Evolutionary conservation across 257 asterid species (phyloP).

Genomic region (Fraxinus excelsior): DNA sequence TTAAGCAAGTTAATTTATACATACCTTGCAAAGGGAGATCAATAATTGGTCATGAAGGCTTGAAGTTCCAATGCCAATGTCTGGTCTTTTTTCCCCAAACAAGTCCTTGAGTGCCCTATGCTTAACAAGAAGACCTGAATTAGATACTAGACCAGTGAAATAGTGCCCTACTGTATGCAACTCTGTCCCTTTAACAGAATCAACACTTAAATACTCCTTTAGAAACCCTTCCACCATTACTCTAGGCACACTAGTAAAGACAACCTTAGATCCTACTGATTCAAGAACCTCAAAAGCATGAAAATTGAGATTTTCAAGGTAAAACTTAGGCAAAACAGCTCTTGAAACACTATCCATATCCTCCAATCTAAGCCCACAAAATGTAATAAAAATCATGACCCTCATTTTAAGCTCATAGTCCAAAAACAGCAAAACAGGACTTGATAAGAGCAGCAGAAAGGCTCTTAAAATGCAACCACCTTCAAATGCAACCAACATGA

Average conservation of each 20-base stretch:
- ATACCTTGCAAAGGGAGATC: conserved; percentile 82
- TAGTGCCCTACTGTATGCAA: conserved; percentile 52
- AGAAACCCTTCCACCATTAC: conserved; percentile 84
- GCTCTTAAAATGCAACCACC: conserved; percentile 83
- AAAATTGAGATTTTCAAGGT: conserved; percentile 59
- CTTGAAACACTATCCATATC: conserved; percentile 64
- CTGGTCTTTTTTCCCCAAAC: conserved; percentile 58
- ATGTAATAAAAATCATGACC: conserved; percentile 73
- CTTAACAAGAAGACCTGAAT: conserved; percentile 58
- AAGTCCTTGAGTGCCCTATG: conserved; percentile 64
- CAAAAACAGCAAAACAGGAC: conserved; percentile 47
- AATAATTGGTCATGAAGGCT: conserved; percentile 54
- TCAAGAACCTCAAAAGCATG: conserved; percentile 50
- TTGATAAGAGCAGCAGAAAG: conserved; percentile 57
- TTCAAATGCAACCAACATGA: conserved; percentile 94
- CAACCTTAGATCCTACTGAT: conserved; percentile 47
- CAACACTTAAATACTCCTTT: conserved; percentile 65
- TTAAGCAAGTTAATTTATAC: neutral
- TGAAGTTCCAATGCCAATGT: conserved; percentile 68
- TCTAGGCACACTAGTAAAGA: conserved; percentile 65
- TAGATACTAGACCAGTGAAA: conserved; percentile 59
- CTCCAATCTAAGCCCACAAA: conserved; percentile 64
- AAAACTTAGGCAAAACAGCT: conserved; percentile 86
- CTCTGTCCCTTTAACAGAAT: conserved; percentile 71
- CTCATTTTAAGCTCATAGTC: conserved; percentile 46